phyloP scores from a whole-genome alignment of 148 eudicot species.

The Rhododendron kiyosumense region DNA sequence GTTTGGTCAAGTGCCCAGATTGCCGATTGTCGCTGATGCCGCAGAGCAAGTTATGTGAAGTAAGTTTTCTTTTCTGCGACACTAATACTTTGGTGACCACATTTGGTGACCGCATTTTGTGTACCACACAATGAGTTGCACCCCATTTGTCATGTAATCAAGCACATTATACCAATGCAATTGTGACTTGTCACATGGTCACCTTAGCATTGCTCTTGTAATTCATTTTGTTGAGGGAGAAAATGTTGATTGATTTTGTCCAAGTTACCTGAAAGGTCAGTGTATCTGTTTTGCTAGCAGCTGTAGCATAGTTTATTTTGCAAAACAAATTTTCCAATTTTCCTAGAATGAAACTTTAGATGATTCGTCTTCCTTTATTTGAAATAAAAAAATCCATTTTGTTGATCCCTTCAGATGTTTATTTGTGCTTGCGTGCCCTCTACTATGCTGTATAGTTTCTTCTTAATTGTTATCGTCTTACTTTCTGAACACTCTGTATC shows the following conservation, averaged over 20 bases:
- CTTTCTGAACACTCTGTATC: not conserved
- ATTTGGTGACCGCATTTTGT: too few relatives aligned
- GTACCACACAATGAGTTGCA: not conserved
- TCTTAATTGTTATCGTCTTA: not conserved
- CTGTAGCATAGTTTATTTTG: not conserved
- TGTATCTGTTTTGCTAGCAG: not conserved
- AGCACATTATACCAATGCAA: not conserved
- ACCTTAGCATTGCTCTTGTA: not conserved
- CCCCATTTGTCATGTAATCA: not conserved
- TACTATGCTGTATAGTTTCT: not conserved
- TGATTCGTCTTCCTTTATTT: not conserved
- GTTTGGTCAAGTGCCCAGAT: slow-evolving; percentile 71
- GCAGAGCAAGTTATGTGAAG: slow-evolving; percentile 79
- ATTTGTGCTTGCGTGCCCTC: not conserved
- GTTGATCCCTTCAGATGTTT: not conserved
- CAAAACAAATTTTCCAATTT: not conserved
- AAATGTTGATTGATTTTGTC: not conserved
- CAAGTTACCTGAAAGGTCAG: not conserved
- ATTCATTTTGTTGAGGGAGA: not conserved
- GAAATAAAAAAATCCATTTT: not conserved
- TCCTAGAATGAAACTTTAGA: not conserved
- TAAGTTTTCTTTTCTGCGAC: not conserved
- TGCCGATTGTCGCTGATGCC: slow-evolving; percentile 97
- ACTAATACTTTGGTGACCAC: too few relatives aligned
- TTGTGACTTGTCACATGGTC: not conserved